These are phyloP conservation scores for Colletotrichum gloeosporioides DNA, from an alignment of 2,329 filamentous ascomycete species.

Conservation along the genomic window DNA sequence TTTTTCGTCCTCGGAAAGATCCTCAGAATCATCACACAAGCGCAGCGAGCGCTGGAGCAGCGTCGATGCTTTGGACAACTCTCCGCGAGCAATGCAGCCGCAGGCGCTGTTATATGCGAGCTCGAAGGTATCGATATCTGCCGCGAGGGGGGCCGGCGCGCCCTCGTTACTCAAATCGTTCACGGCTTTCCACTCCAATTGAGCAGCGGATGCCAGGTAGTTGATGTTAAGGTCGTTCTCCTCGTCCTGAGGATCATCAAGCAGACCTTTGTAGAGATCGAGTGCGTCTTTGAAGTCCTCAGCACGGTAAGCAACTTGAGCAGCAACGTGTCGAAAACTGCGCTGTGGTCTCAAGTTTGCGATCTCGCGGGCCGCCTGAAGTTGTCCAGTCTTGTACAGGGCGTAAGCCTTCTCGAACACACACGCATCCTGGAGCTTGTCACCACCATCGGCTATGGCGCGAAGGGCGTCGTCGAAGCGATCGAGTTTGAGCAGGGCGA, in stretches of 20 bases:
- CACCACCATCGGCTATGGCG: conserved; percentile 68
- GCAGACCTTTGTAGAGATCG: conserved; percentile 66
- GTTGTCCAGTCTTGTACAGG: conserved; percentile 79
- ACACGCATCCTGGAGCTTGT: conserved; percentile 65
- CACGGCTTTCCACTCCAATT: conserved; percentile 72
- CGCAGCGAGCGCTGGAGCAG: conserved; percentile 73
- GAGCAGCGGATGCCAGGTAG: conserved; percentile 72
- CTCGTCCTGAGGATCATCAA: conserved; percentile 55
- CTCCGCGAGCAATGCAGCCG: conserved; percentile 71
- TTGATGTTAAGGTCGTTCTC: conserved; percentile 82
- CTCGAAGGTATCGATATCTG: conserved; percentile 79
- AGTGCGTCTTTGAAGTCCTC: conserved; percentile 75
- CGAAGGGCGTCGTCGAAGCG: conserved; percentile 80
- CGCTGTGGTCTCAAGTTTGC: conserved; percentile 40
- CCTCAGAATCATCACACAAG: conserved; percentile 76
- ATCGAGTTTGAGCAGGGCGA: conserved; percentile 82
- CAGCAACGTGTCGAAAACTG: conserved; percentile 58
- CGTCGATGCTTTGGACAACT: conserved; percentile 67
- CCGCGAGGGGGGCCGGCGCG: conserved; percentile 50
- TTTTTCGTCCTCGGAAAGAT: conserved; percentile 77
- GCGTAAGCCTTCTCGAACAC: conserved; percentile 78
- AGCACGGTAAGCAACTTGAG: conserved; percentile 74
- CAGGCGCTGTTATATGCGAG: conserved; percentile 83
- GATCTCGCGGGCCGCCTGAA: conserved; percentile 61
- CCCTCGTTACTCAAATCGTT: conserved; percentile 33